Conservation (phyloP, 2,329 filamentous ascomycete genomes). For the Volutella citrinella region DNA sequence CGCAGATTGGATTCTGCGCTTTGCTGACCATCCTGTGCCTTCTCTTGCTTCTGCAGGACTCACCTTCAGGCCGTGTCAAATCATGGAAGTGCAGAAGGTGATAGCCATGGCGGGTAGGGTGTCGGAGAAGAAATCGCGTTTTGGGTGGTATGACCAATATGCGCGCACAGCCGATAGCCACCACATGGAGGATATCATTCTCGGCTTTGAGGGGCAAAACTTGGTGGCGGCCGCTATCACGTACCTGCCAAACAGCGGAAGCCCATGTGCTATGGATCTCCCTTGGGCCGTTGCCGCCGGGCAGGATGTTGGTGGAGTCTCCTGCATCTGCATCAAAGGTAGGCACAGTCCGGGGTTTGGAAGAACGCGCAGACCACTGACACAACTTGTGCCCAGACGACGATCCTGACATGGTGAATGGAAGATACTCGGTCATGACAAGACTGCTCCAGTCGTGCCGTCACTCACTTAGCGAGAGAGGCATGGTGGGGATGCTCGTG, state of each 20-base stretch:
- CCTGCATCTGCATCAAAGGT: constrained; percentile 60
- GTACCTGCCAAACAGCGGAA: constrained; percentile 47
- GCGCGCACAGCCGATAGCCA: constrained; percentile 46
- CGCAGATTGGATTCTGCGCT: constrained; percentile 52
- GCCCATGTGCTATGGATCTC: constrained; percentile 46
- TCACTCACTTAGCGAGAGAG: constrained; percentile 42
- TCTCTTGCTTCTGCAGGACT: constrained; percentile 39
- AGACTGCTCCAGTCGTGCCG: constrained; percentile 53
- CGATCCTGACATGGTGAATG: constrained; percentile 39
- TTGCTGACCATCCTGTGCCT: constrained; percentile 46
- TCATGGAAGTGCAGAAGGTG: constrained; percentile 44
- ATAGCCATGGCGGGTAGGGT: constrained; percentile 49
- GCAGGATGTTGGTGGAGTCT: constrained; percentile 52
- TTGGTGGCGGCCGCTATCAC: constrained; percentile 54
- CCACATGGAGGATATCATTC: constrained; percentile 50
- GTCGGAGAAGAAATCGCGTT: constrained; percentile 42
- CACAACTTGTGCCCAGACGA: constrained; percentile 34
- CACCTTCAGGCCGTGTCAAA: constrained; percentile 42
- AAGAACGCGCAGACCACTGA: too few relatives aligned
- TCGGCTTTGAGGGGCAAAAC: constrained; percentile 46
- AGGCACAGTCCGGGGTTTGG: too few relatives aligned
- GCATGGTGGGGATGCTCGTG: constrained; percentile 53
- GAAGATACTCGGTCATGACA: constrained; percentile 49
- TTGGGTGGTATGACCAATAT: constrained; percentile 61
- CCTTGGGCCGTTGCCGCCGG: constrained; percentile 54